Conservation (phyloP, 768 basidiomycete species). For the Imleria badia region DNA sequence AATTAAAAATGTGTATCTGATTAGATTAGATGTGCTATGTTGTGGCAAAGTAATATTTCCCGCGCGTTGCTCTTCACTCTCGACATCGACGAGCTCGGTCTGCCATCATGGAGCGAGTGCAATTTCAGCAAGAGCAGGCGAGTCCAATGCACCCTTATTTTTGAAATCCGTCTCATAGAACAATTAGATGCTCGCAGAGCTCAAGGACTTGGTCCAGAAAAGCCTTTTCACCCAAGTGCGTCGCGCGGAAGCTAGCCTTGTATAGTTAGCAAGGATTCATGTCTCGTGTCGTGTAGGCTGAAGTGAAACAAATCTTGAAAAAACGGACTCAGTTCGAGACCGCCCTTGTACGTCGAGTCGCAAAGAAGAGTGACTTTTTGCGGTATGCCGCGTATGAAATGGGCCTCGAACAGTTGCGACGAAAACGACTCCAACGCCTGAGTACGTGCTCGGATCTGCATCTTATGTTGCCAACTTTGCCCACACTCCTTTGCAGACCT, state of each 20-base stretch:
- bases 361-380: slow-evolving; percentile 85
- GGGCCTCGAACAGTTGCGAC: slow-evolving; percentile 75
- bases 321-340: slow-evolving; percentile 83
- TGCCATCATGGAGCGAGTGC: slow-evolving; percentile 84
- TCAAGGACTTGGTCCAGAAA: slow-evolving; percentile 87
- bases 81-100: not conserved
- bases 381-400: slow-evolving; percentile 93
- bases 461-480: not conserved
- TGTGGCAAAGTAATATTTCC: slow-evolving; percentile 1
- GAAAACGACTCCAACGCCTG: slow-evolving; percentile 70
- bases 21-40: slow-evolving; percentile 16
- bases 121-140: slow-evolving; percentile 91
- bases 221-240: slow-evolving; percentile 78
- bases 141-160: slow-evolving; percentile 6
- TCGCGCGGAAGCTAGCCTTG: not conserved
- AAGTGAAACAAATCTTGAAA: slow-evolving; percentile 83
- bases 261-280: not conserved
- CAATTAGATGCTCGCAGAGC: slow-evolving; percentile 87
- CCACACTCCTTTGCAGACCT: slow-evolving; percentile 27
- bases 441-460: slow-evolving; percentile 44
- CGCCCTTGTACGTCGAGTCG: slow-evolving; percentile 76
- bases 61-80: not conserved
- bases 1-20: too few relatives aligned
- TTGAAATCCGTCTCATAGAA: slow-evolving; percentile 2
- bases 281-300: slow-evolving; percentile 45